A percentile compares a stretch with the other conserved stretches of the same genome.
These are phyloP conservation scores for Aspergillus floridensis DNA, from an alignment of 2,329 filamentous ascomycete genomes.

Conservation along the genomic window DNA sequence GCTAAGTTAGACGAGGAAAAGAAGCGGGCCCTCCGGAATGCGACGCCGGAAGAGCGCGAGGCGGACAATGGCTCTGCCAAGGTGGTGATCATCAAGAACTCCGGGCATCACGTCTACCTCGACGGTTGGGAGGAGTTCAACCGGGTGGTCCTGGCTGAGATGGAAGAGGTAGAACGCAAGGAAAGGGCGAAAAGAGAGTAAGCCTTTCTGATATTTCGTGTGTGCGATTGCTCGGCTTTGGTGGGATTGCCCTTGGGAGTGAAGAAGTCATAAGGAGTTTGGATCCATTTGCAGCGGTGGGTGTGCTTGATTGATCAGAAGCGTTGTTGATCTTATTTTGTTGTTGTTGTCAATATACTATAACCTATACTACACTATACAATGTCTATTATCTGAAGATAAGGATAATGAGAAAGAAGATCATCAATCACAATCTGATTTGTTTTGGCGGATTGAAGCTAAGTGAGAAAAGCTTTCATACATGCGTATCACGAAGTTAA, in stretches of 20 bases:
- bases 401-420: background rate
- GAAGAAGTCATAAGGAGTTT: too few relatives aligned
- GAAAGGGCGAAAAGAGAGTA: conserved; percentile 21
- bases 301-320: background rate
- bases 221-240: background rate
- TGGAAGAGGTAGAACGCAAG: conserved; percentile 56
- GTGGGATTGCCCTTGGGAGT: too few relatives aligned
- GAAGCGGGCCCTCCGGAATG: conserved; percentile 58
- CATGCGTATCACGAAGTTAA: too few relatives aligned
- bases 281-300: background rate
- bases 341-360: background rate
- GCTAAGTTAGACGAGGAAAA: conserved; percentile 73
- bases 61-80: conserved; percentile 77
- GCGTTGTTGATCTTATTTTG: background rate
- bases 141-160: conserved; percentile 61
- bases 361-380: background rate
- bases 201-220: background rate
- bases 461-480: background rate
- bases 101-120: conserved; percentile 70
- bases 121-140: conserved; percentile 72
- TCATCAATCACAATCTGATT: background rate
- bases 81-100: conserved; percentile 72
- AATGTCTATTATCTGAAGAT: background rate
- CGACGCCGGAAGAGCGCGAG: conserved; percentile 63
- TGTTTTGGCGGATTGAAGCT: background rate